Conservation (phyloP, 345 rosid genomes). For the Citrus sinensis region DVS_A1.0 CM039164.1:6625501-6626000, state of each 20-base stretch:
- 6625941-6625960: neutral
- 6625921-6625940: neutral
- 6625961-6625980: neutral
- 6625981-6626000: neutral
- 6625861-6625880: neutral
- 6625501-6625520: neutral
- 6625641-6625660: slow-evolving; percentile 57
- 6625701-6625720: slow-evolving; percentile 53
- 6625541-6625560: neutral
- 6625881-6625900: neutral
- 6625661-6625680: slow-evolving; percentile 61
- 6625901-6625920: neutral
- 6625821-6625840: neutral
- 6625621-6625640: slow-evolving; percentile 64
- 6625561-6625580: neutral
- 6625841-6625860: slow-evolving; percentile 3
- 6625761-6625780: neutral
- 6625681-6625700: slow-evolving; percentile 64
- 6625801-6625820: neutral
- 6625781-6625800: neutral
- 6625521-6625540: neutral
- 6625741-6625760: neutral
- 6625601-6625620: slow-evolving; percentile 59
- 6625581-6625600: slow-evolving; percentile 55
- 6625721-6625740: slow-evolving; percentile 29